Base-by-base conservation (phyloP, 2,329 filamentous ascomycete species). In the Hirsutella minnesotensis region DNA sequence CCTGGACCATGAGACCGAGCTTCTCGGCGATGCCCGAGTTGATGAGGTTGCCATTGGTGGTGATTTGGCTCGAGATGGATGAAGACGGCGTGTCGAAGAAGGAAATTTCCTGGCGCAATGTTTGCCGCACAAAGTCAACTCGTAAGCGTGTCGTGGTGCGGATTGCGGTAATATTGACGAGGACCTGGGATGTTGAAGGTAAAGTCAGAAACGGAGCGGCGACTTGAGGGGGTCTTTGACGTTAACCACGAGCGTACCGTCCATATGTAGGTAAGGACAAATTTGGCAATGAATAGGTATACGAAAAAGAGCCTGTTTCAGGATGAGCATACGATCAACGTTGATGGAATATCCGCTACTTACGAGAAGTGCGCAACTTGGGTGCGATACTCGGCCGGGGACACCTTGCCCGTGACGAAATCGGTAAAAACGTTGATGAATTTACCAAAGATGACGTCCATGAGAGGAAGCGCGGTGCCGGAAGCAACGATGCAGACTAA, bases 401-500 rank as follows among this genome's bases (percentile, higher is more conserved):
- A 62, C 9, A 66, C 51, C 20, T 56, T 39, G 13, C 67, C 67
- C 0, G 60, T 59, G 44, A 72, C 73, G 53, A 79, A 81, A n/a
- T 62, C 58, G 41, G 69, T 75, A 50, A 81, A 79, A 9, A 68
- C 61, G 8, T 72, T 71, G 38, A 78, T 67, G 29, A 72, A 66
- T 31, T 59, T 58, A 49, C 75, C 75, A 53, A 79, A 76, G 7
- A 79, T 63, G 33, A 80, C 61, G 31, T 77, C 74, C 73, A 81
- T 78, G 29, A 78, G 50, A 0, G 74, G 75, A 7, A 75, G 49
- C 10, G 59, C 51, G 2, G 56, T 56, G 37, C 65, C 65, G 1
- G 63, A 49, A 8, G 53, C 60, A 16, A 67, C 51, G 57, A 64
- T 62, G 46, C 55, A 60, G 16, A 62, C 9, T 15, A 62, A 48